A percentile compares a stretch with the other conserved stretches of the same genome.
Conservation (phyloP, 345 rosid genomes). For the Eucalyptus pauciflora region DNA sequence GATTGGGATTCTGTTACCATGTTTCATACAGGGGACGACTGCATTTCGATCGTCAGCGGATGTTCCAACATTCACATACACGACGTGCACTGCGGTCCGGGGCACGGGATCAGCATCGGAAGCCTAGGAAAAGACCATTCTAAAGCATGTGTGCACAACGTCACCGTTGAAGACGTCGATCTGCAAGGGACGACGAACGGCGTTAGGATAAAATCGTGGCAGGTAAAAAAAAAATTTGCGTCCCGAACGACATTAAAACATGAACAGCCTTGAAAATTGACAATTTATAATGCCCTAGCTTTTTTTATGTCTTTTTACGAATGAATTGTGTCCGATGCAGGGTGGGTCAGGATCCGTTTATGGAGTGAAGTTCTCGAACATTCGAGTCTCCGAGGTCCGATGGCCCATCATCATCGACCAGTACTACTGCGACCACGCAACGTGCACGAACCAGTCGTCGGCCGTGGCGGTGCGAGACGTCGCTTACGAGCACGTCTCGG, state of each 20-base stretch:
- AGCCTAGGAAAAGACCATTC: no score
- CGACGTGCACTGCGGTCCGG: no score
- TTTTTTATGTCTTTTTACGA: background rate
- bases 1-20: no score
- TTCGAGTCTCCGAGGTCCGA: slow-evolving; percentile 12
- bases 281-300: background rate
- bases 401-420: slow-evolving; percentile 26
- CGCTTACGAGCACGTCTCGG: slow-evolving; percentile 6
- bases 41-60: no score
- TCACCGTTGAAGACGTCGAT: no score
- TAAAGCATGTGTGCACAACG: no score
- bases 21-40: no score
- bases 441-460: slow-evolving; percentile 17
- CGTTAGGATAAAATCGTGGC: no score
- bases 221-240: background rate
- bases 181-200: no score
- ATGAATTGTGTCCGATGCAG: background rate
- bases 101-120: no score
- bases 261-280: background rate
- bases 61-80: no score
- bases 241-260: background rate
- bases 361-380: slow-evolving; percentile 7
- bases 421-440: slow-evolving; percentile 6
- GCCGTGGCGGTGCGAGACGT: slow-evolving; percentile 13
- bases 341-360: slow-evolving; percentile 22